A percentile compares a stretch with the other conserved stretches of the same genome.
These are phyloP conservation scores for Diaporthe destruens DNA, from an alignment of 2,329 filamentous ascomycete genomes.

Conservation along the genomic window DNA sequence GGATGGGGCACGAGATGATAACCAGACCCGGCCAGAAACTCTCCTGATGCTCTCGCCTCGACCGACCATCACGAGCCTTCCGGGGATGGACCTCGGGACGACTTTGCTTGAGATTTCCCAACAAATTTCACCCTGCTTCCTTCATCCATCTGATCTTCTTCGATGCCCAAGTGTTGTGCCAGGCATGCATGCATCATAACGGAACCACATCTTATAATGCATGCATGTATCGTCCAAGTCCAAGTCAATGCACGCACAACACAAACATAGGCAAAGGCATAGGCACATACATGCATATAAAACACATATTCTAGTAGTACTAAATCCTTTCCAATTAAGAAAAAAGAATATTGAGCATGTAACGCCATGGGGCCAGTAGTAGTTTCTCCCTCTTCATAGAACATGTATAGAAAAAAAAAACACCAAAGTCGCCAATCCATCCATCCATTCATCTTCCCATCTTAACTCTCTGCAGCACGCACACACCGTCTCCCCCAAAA, in stretches of 20 bases:
- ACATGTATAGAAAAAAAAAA: constrained; percentile 35
- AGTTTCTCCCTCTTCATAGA: constrained; percentile 35
- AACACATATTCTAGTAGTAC: background rate
- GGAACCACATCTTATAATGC: background rate
- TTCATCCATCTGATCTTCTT: background rate
- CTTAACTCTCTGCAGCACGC: background rate
- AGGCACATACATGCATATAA: background rate
- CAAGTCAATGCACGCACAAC: background rate
- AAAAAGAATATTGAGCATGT: constrained; percentile 33
- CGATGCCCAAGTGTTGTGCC: too few relatives aligned
- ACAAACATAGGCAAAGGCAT: too few relatives aligned
- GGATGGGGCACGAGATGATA: constrained; percentile 2
- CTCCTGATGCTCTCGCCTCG: constrained; percentile 27
- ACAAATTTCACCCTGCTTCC: constrained; percentile 10
- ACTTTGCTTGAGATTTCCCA: constrained; percentile 13
- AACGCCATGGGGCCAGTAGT: constrained; percentile 42
- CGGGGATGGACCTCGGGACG: constrained; percentile 14
- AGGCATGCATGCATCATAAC: background rate
- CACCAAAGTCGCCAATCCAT: constrained; percentile 2
- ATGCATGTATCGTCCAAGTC: too few relatives aligned
- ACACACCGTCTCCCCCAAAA: background rate
- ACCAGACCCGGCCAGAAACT: constrained; percentile 9
- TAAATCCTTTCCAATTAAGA: constrained; percentile 34
- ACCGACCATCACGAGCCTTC: constrained; percentile 1
- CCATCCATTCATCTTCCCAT: background rate